Evolutionary conservation across 495 filamentous ascomycete species (phyloP).

Genomic region (Penicillium macrosclerotiorum): DNA sequence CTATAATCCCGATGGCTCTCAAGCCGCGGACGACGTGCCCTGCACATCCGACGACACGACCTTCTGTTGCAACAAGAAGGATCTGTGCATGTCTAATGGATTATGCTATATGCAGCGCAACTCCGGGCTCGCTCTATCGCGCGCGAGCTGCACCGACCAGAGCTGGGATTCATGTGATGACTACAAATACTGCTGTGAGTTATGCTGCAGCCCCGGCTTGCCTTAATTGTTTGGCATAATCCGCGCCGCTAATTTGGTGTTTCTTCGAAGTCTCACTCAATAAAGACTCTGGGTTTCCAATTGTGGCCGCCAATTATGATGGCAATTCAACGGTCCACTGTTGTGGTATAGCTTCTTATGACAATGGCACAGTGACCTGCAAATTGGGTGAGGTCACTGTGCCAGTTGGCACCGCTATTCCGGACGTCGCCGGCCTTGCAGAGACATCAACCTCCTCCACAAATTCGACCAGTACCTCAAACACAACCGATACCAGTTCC

Average conservation of each 20-base stretch:
- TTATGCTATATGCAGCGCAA: conserved; percentile 23
- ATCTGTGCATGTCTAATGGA: conserved; percentile 60
- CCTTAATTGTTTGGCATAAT: too few relatives aligned
- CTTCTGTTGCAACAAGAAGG: conserved; percentile 69
- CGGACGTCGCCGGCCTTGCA: conserved; percentile 3
- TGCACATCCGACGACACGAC: conserved; percentile 53
- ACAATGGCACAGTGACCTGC: conserved; percentile 4
- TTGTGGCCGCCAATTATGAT: conserved; percentile 4
- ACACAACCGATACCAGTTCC: too few relatives aligned
- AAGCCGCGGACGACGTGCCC: conserved; percentile 18
- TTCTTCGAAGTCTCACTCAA: conserved; percentile 1
- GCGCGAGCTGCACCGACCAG: conserved; percentile 26
- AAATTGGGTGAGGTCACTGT: background rate
- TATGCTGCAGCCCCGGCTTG: too few relatives aligned
- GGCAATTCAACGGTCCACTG: conserved; percentile 5
- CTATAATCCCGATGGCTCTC: conserved; percentile 25
- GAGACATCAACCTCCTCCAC: background rate
- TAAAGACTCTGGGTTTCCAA: conserved; percentile 6
- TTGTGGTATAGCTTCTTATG: conserved; percentile 4
- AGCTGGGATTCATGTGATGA: conserved; percentile 19
- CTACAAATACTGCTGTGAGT: conserved; percentile 8
- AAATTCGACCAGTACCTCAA: background rate
- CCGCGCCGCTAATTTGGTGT: background rate
- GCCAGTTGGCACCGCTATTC: conserved; percentile 5
- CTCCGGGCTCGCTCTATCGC: conserved; percentile 20